phyloP scores from a whole-genome alignment of 108 stramenopile species.

The Nitzschia putrida region DNA sequence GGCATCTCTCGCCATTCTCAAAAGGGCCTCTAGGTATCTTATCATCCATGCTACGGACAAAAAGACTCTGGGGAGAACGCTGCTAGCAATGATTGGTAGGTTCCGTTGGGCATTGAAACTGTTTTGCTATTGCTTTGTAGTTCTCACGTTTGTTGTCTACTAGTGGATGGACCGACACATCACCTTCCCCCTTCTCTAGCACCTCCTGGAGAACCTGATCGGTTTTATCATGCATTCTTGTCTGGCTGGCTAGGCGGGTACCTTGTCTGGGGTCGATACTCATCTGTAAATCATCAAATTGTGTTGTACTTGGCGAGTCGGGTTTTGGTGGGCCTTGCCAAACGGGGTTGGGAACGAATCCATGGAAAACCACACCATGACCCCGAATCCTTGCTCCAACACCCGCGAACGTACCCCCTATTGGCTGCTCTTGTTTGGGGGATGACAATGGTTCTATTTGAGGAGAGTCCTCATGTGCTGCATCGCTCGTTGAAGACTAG shows the following conservation, averaged over 20 bases:
- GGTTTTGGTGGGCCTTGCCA: slow-evolving; percentile 64
- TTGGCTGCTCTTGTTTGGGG: slow-evolving; percentile 77
- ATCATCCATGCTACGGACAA: slow-evolving; percentile 13
- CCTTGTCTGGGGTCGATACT: slow-evolving; percentile 80
- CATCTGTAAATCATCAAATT: slow-evolving; percentile 78
- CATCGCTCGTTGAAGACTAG: slow-evolving; percentile 74
- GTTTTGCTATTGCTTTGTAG: background rate
- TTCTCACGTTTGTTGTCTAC: slow-evolving; percentile 7
- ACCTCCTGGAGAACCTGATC: slow-evolving; percentile 65
- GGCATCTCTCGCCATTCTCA: slow-evolving; percentile 50
- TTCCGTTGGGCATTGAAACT: background rate
- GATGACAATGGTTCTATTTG: slow-evolving; percentile 79
- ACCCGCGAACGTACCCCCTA: slow-evolving; percentile 55
- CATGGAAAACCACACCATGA: slow-evolving; percentile 26
- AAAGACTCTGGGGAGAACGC: slow-evolving; percentile 18
- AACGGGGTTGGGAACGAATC: slow-evolving; percentile 42
- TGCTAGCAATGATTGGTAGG: slow-evolving; percentile 33
- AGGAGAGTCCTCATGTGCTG: slow-evolving; percentile 77
- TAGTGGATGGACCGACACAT: slow-evolving; percentile 59
- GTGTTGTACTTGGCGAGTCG: slow-evolving; percentile 81
- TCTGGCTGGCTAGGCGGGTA: slow-evolving; percentile 82
- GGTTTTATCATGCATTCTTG: slow-evolving; percentile 73
- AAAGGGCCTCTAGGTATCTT: slow-evolving; percentile 42
- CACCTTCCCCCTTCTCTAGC: slow-evolving; percentile 8
- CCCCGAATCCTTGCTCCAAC: slow-evolving; percentile 40